Evolutionary conservation across 805 yeast species (phyloP).

Genomic region (Saccharomycopsis sp.): DNA sequence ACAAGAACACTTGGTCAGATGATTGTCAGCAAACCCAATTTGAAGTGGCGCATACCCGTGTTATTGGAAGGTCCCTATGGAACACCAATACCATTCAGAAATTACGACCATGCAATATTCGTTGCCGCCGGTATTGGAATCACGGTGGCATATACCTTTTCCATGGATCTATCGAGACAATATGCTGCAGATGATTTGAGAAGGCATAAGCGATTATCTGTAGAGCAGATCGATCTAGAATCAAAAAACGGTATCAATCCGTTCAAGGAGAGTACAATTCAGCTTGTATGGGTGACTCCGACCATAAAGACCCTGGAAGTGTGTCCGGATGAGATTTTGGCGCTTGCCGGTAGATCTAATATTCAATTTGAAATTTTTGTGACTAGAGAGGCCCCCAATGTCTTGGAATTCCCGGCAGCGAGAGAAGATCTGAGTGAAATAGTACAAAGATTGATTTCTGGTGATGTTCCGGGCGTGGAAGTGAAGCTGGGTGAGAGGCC

Average conservation of each 20-base stretch:
- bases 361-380: conserved; percentile 12
- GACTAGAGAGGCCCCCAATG: conserved; percentile 2
- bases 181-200: conserved; percentile 11
- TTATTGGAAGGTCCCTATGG: conserved; percentile 72
- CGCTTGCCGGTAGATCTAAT: neutral
- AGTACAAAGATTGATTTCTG: neutral
- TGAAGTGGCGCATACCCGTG: conserved; percentile 28
- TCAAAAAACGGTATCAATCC: neutral
- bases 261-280: conserved; percentile 6
- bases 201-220: neutral
- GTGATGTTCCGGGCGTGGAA: conserved; percentile 6
- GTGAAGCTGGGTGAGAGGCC: conserved; percentile 13
- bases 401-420: neutral
- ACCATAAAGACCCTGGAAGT: conserved; percentile 13
- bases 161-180: conserved; percentile 29
- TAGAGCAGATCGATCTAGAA: neutral
- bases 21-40: conserved; percentile 26
- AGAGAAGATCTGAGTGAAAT: neutral
- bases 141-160: conserved; percentile 51
- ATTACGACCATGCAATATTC: conserved; percentile 48
- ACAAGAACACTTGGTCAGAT: conserved; percentile 32
- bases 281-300: conserved; percentile 18
- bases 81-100: conserved; percentile 38
- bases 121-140: conserved; percentile 75
- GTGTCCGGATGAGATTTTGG: conserved; percentile 14